Conservation (phyloP, 169 alveolate species). For the Babesia gibsoni region DNA sequence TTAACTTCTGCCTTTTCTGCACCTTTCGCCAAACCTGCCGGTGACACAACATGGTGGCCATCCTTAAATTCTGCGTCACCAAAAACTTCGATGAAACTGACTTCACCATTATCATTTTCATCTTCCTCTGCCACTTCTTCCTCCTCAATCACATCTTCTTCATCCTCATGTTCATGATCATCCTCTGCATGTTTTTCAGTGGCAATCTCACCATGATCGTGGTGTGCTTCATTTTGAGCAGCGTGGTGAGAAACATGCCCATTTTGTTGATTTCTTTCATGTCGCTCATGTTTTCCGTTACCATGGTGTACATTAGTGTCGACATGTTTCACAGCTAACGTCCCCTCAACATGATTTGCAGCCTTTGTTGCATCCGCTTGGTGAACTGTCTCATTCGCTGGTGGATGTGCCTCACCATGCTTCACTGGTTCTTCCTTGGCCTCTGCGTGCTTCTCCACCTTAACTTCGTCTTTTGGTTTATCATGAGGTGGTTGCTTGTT, state of each 20-base stretch:
- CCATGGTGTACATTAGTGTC: background rate
- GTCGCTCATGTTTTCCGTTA: background rate
- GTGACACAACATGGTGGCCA: background rate
- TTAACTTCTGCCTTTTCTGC: background rate
- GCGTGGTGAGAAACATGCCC: background rate
- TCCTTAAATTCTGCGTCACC: slow-evolving; percentile 21
- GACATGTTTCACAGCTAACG: background rate
- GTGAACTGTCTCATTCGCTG: background rate
- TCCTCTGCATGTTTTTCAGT: background rate
- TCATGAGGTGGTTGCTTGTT: background rate
- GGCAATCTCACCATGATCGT: background rate
- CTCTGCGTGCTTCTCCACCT: background rate
- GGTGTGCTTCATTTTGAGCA: background rate
- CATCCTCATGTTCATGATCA: slow-evolving; percentile 6
- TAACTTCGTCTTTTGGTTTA: background rate
- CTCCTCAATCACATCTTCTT: slow-evolving; percentile 1
- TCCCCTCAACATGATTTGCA: background rate
- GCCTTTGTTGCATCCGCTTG: background rate
- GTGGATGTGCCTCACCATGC: background rate
- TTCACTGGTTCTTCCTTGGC: background rate
- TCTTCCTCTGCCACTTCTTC: background rate
- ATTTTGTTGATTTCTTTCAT: background rate
- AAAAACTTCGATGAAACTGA: slow-evolving; percentile 42
- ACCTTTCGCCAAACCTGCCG: background rate
- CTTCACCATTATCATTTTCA: slow-evolving; percentile 9